Evolutionary conservation across 2,329 filamentous ascomycete genomes (phyloP), one percentile per base, ranked within the genome.

Genomic region (Ophiostoma perfectum): DNA sequence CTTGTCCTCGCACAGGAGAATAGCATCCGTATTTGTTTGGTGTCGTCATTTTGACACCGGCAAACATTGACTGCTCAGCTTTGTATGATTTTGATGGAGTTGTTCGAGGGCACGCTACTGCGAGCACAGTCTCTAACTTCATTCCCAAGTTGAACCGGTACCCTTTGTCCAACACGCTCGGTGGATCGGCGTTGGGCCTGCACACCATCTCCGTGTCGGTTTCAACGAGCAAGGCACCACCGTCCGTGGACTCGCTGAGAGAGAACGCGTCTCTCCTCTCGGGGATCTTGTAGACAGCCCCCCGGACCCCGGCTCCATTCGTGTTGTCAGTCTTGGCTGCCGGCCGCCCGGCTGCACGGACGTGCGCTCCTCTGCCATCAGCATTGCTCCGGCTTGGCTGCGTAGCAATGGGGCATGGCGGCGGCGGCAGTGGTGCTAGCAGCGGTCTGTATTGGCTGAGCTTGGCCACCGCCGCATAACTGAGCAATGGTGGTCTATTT

Each of bases 391-490:
- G 42, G n/a, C 11, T 8, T 5, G 45, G 27, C 52, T 38, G 47
- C 7, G 16, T 8, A 1, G 62, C 5, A 4, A 66, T 27, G 11
- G 69, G 64, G 47, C 64, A 66, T 14, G 41, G 63, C 4, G 55
- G 65, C 42, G 66, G 58, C 39, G 39, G 58, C 14, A 41, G 38
- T 8, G 38, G 60, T 39, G 8, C 7, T 12, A 18, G 60, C 6
- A 16, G 60, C 11, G 16, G 2, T 11, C 38, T 52, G n/a, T 41
- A 16, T 4, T 67, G 45, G 12, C 65, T 38, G 7, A 64, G 45
- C 12, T 36, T 64, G 27, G 67, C 69, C 55, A 70, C 69, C 5
- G 67, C 67, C 4, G 69, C 69, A 39, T 70, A 70, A 55, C 67
- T 70, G 14, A 64, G 65, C 7, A 36, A 27, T 5, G 64, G 44